Percentiles rank a stretch among this genome's conserved stretches.
phyloP scores from a whole-genome alignment of 768 basidiomycete genomes.

The Pisolithus orientalis region DNA sequence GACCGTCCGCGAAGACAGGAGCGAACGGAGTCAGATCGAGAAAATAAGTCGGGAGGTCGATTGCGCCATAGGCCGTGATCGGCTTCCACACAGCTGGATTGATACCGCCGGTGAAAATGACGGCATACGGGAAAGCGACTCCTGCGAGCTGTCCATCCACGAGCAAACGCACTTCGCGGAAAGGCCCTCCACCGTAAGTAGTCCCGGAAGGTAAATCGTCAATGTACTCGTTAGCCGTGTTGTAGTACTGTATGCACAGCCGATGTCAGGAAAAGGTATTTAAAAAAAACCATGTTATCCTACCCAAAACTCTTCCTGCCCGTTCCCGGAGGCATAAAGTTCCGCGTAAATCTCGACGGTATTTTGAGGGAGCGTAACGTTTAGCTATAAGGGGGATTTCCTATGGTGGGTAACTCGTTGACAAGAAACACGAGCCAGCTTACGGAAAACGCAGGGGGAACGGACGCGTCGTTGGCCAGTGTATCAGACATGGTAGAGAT shows the following conservation, averaged over 20 bases:
- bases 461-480: conserved; percentile 67
- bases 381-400: conserved; percentile 35
- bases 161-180: conserved; percentile 56
- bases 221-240: conserved; percentile 56
- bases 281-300: conserved; percentile 5
- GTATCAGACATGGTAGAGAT: conserved; percentile 58
- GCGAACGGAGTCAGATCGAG: conserved; percentile 75
- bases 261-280: neutral
- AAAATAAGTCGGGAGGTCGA: conserved; percentile 74
- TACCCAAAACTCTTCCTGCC: conserved; percentile 76
- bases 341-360: conserved; percentile 64
- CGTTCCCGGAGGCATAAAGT: conserved; percentile 63
- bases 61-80: conserved; percentile 69
- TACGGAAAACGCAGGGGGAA: conserved; percentile 71
- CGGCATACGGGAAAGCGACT: conserved; percentile 49
- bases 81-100: conserved; percentile 71
- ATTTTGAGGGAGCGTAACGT: conserved; percentile 65
- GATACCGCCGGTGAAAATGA: conserved; percentile 73
- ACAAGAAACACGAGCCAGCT: conserved; percentile 3
- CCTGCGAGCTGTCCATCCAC: conserved; percentile 53
- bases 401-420: neutral
- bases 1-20: conserved; percentile 59
- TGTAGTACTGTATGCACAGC: conserved; percentile 49
- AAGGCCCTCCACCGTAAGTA: conserved; percentile 45
- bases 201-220: conserved; percentile 44